Conservation (phyloP, 495 filamentous ascomycete genomes). For the Neurospora sp. region DNA sequence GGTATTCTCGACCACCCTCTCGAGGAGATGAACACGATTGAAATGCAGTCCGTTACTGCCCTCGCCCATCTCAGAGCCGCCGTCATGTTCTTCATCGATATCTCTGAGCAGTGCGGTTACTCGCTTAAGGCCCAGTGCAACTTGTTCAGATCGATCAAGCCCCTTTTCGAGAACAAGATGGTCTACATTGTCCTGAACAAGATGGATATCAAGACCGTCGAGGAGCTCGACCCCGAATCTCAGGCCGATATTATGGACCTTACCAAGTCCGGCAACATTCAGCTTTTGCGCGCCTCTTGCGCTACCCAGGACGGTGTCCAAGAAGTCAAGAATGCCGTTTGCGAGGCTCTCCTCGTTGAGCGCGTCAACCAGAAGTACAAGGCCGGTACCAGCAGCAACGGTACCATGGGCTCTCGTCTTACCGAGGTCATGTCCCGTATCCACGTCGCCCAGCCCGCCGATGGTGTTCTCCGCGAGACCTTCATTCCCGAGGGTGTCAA, state of each 20-base stretch:
- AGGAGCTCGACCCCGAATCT: conserved; percentile 76
- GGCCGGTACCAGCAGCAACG: conserved; percentile 66
- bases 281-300: conserved; percentile 85
- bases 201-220: conserved; percentile 80
- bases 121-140: conserved; percentile 82
- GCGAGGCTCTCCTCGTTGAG: conserved; percentile 84
- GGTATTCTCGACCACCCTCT: conserved; percentile 96
- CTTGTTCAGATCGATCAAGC: conserved; percentile 91
- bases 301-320: conserved; percentile 92
- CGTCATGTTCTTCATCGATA: conserved; percentile 96
- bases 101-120: conserved; percentile 96
- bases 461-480: conserved; percentile 63
- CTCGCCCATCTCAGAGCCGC: conserved; percentile 93
- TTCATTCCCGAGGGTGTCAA: conserved; percentile 85
- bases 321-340: conserved; percentile 87
- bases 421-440: conserved; percentile 87
- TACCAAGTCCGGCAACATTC: conserved; percentile 75
- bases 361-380: conserved; percentile 93
- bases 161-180: conserved; percentile 92
- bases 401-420: conserved; percentile 63
- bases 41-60: conserved; percentile 94
- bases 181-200: conserved; percentile 97
- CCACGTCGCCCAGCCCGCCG: conserved; percentile 87
- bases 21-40: conserved; percentile 99
- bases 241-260: conserved; percentile 69